Conservation (phyloP, 176 grass and related monocot genomes). For the Guadua angustifolia region DNA sequence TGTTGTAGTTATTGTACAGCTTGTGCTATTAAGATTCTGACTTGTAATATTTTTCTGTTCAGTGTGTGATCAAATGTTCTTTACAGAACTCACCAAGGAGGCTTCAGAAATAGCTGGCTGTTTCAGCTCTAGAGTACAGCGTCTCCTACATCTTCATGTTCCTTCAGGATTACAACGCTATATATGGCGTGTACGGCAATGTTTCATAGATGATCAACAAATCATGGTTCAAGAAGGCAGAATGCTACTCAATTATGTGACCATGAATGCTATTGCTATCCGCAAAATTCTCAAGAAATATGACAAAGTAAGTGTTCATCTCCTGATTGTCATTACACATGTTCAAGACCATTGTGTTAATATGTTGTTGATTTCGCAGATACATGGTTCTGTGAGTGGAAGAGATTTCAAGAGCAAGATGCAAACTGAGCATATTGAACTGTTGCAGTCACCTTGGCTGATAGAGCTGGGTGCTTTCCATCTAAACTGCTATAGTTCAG, state of each 20-base stretch:
- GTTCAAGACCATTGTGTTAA: background rate
- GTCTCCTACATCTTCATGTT: slow-evolving; percentile 72
- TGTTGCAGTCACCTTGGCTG: slow-evolving; percentile 80
- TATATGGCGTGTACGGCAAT: slow-evolving; percentile 65
- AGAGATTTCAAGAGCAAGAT: slow-evolving; percentile 76
- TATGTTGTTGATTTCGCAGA: slow-evolving; percentile 39
- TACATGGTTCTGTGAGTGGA: slow-evolving; percentile 73
- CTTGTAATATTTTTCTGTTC: slow-evolving; percentile 34
- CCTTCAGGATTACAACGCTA: slow-evolving; percentile 67
- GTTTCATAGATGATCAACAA: slow-evolving; percentile 80
- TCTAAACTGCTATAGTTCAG: slow-evolving; percentile 58
- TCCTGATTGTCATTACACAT: background rate
- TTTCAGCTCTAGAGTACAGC: slow-evolving; percentile 78
- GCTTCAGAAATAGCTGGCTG: slow-evolving; percentile 76
- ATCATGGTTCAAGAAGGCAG: slow-evolving; percentile 80
- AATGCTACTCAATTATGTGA: slow-evolving; percentile 73
- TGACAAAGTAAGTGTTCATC: slow-evolving; percentile 58
- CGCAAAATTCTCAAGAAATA: slow-evolving; percentile 86
- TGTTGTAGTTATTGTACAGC: background rate
- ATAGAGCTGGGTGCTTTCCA: slow-evolving; percentile 77
- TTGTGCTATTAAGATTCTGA: slow-evolving; percentile 28
- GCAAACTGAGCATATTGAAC: slow-evolving; percentile 64
- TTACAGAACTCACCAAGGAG: slow-evolving; percentile 77
- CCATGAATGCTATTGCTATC: slow-evolving; percentile 86
- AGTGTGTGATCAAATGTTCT: slow-evolving; percentile 80